Evolutionary conservation across 768 basidiomycete species (phyloP).

Genomic region (Tricholoma saponaceum): DNA sequence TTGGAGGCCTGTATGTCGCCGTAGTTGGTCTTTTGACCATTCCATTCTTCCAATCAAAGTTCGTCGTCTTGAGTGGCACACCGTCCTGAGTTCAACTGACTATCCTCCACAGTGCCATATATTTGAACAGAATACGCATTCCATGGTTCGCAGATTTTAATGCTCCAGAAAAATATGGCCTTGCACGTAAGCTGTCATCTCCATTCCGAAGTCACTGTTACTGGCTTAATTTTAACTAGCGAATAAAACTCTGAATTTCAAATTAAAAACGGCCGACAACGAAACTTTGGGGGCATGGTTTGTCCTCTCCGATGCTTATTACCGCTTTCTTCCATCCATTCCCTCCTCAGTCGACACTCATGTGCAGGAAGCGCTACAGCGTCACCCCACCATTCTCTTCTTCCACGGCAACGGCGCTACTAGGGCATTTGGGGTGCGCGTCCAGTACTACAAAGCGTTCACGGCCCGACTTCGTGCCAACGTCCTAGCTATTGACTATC

Average conservation of each 20-base stretch:
- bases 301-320: constrained; percentile 62
- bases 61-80: constrained; percentile 24
- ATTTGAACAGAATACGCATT: constrained; percentile 60
- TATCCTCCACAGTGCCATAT: constrained; percentile 33
- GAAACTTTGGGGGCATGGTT: constrained; percentile 85
- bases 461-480: constrained; percentile 66
- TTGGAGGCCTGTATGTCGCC: constrained; percentile 50
- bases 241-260: constrained; percentile 72
- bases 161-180: constrained; percentile 71
- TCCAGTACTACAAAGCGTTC: constrained; percentile 65
- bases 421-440: constrained; percentile 61
- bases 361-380: constrained; percentile 49
- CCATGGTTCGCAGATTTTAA: constrained; percentile 64
- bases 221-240: constrained; percentile 36
- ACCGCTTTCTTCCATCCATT: constrained; percentile 43
- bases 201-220: constrained; percentile 4
- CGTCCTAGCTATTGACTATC: constrained; percentile 85
- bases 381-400: constrained; percentile 79
- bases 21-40: constrained; percentile 51
- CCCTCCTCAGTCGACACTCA: constrained; percentile 34
- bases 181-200: constrained; percentile 56
- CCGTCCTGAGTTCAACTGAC: background rate
- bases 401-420: constrained; percentile 90
- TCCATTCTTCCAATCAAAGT: constrained; percentile 71
- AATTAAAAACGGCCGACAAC: constrained; percentile 72